phyloP scores from a whole-genome alignment of 768 basidiomycete genomes.

The Termitomyces sp. region DNA sequence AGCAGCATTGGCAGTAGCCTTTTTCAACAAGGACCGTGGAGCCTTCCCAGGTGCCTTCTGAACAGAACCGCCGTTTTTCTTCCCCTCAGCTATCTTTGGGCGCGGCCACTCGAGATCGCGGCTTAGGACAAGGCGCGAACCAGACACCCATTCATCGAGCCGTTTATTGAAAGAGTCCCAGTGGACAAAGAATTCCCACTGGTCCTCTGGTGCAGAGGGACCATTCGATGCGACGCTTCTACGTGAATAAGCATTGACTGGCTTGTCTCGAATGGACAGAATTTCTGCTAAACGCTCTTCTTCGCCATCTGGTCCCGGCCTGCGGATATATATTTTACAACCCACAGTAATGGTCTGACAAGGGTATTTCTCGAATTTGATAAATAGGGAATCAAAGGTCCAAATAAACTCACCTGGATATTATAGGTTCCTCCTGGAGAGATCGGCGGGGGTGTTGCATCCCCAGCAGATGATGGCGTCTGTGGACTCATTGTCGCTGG shows the following conservation, averaged over 20 bases:
- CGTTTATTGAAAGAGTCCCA: conserved; percentile 99
- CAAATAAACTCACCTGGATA: conserved; percentile 53
- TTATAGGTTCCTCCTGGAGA: conserved; percentile 71
- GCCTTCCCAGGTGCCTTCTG: conserved; percentile 61
- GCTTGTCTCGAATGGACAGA: conserved; percentile 88
- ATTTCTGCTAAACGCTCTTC: conserved; percentile 97
- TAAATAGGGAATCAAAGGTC: conserved; percentile 10
- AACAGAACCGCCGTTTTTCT: conserved; percentile 41
- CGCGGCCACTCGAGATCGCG: conserved; percentile 96
- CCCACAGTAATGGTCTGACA: conserved; percentile 81
- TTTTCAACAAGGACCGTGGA: conserved; percentile 60
- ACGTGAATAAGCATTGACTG: conserved; percentile 52
- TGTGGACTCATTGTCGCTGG: conserved; percentile 25
- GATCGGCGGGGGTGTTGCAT: conserved; percentile 55
- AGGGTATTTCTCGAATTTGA: conserved; percentile 23
- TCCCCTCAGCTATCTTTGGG: conserved; percentile 61
- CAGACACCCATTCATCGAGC: conserved; percentile 94
- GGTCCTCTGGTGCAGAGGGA: conserved; percentile 57
- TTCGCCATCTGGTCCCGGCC: conserved; percentile 68
- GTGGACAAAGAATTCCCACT: conserved; percentile 94
- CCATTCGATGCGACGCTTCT: conserved; percentile 35
- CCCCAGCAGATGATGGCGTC: conserved; percentile 31
- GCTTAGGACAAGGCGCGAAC: conserved; percentile 75
- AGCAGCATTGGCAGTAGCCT: conserved; percentile 64
- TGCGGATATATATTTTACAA: conserved; percentile 91